phyloP scores from a whole-genome alignment of 495 filamentous ascomycete species.

The Aspergillus sclerotiicarbonarius region DNA sequence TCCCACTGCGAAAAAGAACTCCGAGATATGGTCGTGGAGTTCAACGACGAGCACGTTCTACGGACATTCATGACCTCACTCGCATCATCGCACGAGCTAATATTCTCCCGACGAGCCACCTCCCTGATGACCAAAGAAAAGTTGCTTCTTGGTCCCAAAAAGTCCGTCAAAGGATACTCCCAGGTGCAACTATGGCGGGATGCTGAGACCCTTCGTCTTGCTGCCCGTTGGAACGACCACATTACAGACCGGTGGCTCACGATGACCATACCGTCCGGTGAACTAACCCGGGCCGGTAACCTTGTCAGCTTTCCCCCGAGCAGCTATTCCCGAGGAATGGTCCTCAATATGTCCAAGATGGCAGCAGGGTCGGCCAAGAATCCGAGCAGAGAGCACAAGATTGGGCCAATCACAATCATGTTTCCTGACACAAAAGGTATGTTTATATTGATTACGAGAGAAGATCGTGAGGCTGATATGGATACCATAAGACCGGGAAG shows the following conservation, averaged over 20 bases:
- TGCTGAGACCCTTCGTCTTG: conserved; percentile 23
- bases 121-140: conserved; percentile 32
- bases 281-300: conserved; percentile 24
- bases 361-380: conserved; percentile 28
- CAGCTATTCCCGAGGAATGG: conserved; percentile 27
- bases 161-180: conserved; percentile 31
- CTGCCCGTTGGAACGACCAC: conserved; percentile 34
- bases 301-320: conserved; percentile 24
- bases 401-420: conserved; percentile 31
- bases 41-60: conserved; percentile 24
- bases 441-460: conserved; percentile 5
- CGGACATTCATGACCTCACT: conserved; percentile 35
- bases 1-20: conserved; percentile 38
- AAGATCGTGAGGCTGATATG: neutral
- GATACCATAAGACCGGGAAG: conserved; percentile 23
- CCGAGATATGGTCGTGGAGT: conserved; percentile 21
- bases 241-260: conserved; percentile 38
- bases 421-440: conserved; percentile 31
- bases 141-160: conserved; percentile 22
- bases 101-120: conserved; percentile 32
- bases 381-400: conserved; percentile 17
- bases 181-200: conserved; percentile 39
- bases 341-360: conserved; percentile 37
- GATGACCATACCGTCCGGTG: conserved; percentile 16
- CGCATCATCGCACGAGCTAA: conserved; percentile 29